These are phyloP conservation scores for Leishmania braziliensis DNA, from an alignment of 208 protist genomes.

Conservation along the genomic window DNA sequence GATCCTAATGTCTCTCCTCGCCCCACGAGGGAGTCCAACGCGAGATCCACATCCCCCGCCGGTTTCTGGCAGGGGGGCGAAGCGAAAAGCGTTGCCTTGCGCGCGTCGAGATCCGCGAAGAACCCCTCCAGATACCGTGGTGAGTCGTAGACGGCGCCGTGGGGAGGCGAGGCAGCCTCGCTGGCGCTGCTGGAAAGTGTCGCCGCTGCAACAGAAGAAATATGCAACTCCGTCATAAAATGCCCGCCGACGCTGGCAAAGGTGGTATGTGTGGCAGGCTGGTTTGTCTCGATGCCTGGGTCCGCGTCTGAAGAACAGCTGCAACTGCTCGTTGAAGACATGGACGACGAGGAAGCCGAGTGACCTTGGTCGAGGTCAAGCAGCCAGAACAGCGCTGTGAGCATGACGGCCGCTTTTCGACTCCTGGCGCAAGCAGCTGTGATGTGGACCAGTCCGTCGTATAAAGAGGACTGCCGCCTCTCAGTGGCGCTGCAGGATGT, in stretches of 20 bases:
- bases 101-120: conserved; percentile 27
- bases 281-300: neutral
- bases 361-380: conserved; percentile 17
- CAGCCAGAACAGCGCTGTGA: conserved; percentile 27
- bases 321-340: neutral
- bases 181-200: neutral
- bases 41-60: neutral
- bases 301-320: neutral
- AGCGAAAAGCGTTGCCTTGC: conserved; percentile 9
- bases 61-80: neutral
- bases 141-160: neutral
- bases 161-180: neutral
- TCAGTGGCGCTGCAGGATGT: neutral
- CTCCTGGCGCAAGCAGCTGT: neutral
- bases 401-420: neutral
- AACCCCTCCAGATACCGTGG: neutral
- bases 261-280: conserved; percentile 4
- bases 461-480: neutral
- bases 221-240: conserved; percentile 16
- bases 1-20: neutral
- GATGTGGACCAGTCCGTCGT: neutral
- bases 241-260: conserved; percentile 6
- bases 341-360: conserved; percentile 12
- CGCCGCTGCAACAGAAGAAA: neutral
- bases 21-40: neutral